These are phyloP conservation scores for Dactylellina haptotyla DNA, from an alignment of 2,329 filamentous ascomycete genomes.

Conservation along the genomic window DNA sequence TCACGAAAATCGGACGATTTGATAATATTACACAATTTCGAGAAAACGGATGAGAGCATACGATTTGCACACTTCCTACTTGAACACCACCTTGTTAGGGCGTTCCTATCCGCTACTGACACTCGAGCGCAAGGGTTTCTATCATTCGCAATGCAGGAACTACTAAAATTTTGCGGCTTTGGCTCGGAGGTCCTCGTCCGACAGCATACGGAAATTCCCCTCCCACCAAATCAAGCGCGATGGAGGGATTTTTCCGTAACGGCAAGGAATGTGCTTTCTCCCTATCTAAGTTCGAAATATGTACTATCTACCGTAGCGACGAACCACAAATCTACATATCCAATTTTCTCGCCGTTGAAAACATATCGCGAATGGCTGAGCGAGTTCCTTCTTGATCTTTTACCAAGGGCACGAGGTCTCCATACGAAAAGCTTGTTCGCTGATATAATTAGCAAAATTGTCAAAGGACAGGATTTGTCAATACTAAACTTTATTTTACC, in stretches of 20 bases:
- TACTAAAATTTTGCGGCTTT: constrained; percentile 81
- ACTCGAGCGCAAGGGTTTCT: constrained; percentile 88
- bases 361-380: constrained; percentile 85
- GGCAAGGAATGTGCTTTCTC: constrained; percentile 82
- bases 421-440: constrained; percentile 79
- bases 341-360: constrained; percentile 76
- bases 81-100: constrained; percentile 86
- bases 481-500: constrained; percentile 90
- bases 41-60: constrained; percentile 77
- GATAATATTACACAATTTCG: constrained; percentile 87
- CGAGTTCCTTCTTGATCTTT: constrained; percentile 80
- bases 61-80: constrained; percentile 88
- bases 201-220: constrained; percentile 63
- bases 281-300: constrained; percentile 87
- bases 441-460: constrained; percentile 79
- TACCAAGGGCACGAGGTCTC: constrained; percentile 78
- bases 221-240: constrained; percentile 66
- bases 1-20: constrained; percentile 82
- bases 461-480: constrained; percentile 84
- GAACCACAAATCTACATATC: constrained; percentile 72
- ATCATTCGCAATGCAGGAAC: constrained; percentile 92
- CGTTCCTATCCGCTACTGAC: constrained; percentile 90
- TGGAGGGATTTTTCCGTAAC: constrained; percentile 82
- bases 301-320: constrained; percentile 71
- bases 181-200: constrained; percentile 67